phyloP scores from a whole-genome alignment of 352 stramenopile species.

The Pythium scleroteichum region DNA sequence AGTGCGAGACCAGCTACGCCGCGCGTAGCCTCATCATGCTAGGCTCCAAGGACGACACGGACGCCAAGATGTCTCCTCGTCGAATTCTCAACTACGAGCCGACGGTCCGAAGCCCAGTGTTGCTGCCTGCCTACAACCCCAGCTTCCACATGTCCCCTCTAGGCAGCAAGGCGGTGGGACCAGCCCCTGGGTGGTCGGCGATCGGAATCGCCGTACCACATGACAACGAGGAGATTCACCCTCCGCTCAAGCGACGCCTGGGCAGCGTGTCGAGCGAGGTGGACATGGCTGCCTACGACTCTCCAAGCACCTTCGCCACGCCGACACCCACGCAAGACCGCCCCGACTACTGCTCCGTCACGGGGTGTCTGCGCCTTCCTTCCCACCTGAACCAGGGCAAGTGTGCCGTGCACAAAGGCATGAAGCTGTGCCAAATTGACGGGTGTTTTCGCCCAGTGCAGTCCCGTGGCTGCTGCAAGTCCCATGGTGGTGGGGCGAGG shows the following conservation, averaged over 20 bases:
- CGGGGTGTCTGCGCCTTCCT: slow-evolving; percentile 34
- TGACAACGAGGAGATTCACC: background rate
- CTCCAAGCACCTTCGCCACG: background rate
- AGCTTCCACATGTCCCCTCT: slow-evolving; percentile 30
- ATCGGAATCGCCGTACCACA: background rate
- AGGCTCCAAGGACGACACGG: slow-evolving; percentile 3
- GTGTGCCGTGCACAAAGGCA: slow-evolving; percentile 46
- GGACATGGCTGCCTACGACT: background rate
- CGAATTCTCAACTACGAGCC: background rate
- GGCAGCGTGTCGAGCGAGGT: slow-evolving; percentile 12
- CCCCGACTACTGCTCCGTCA: slow-evolving; percentile 29
- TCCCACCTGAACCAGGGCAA: slow-evolving; percentile 27
- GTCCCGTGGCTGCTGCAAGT: slow-evolving; percentile 58
- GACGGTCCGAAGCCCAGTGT: slow-evolving; percentile 12
- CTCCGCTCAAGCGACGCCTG: slow-evolving; percentile 13
- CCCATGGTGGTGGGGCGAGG: slow-evolving; percentile 53
- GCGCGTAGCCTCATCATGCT: slow-evolving; percentile 25
- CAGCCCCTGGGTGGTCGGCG: background rate
- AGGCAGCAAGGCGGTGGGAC: slow-evolving; percentile 12
- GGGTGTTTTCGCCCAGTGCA: slow-evolving; percentile 48
- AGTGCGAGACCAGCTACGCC: slow-evolving; percentile 13
- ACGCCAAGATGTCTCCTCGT: background rate
- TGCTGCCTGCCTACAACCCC: slow-evolving; percentile 1
- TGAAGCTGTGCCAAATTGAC: slow-evolving; percentile 41
- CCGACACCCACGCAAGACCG: background rate